Base-by-base conservation (phyloP, 2,329 filamentous ascomycete genomes). In the Beauveria caledonica region DNA sequence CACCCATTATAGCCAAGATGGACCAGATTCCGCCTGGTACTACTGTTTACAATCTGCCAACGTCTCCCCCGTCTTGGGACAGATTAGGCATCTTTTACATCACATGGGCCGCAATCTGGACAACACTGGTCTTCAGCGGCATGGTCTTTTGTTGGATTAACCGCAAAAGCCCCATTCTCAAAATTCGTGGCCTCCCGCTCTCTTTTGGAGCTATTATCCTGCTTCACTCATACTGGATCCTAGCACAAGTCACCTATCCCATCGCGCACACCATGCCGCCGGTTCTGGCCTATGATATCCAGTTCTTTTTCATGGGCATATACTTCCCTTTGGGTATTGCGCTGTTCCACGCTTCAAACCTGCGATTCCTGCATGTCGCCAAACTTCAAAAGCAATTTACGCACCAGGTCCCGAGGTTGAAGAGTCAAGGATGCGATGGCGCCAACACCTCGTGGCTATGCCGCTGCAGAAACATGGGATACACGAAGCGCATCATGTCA, bases 271-370 rank as follows among this genome's bases (percentile, higher is more conserved):
- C 76, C 3, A 71, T 79, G 59, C 78, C 72, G 0, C 58, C 72
- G 1, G 65, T 74, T 1, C 56, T 69, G 15, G 72, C 80, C 1
- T 83, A 81, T 61, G 73, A 77, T 36, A 68, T 77, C 3, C 80
- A 83, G 65, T 86, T 79, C 66, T 85, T 82, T 75, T 74, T 82
- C 68, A 86, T 85, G 83, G 81, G 79, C 44, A 77, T 80, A 55
- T 82, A 80, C 68, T 74, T 86, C 3, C 83, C 83, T 1, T 72
- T 82, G 17, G 82, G 83, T 2, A 79, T 85, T 45, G 82, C 81
- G 3, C 68, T 84, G 5, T 86, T 85, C 67, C 82, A 85, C 63
- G 82, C 79, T 19, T 79, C 78, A 57, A 82, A 83, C 66, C 74
- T 71, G 54, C 78, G 80, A 23, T 78, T 84, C 55, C 72, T 83